Evolutionary conservation across 345 rosid genomes (phyloP), one percentile per base, ranked within the genome.

Genomic region (Crucihimalaya himalaica): DNA sequence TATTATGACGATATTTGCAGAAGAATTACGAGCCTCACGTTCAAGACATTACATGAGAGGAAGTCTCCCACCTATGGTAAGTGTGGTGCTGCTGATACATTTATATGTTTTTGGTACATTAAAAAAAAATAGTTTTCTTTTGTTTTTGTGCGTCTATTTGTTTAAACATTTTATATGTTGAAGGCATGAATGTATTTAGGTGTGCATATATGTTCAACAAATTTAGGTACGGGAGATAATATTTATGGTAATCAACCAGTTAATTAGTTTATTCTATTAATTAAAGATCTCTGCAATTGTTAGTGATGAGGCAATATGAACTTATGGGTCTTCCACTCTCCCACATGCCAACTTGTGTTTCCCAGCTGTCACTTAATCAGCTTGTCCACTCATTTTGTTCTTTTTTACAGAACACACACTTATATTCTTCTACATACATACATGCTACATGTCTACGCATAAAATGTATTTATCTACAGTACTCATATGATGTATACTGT

Each of bases 301-400:
- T 56, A 66, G 60, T 66, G 72, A 66, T 27, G 27, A 57, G 51
- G 45, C 66, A 66, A 63, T 73, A 65, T 25, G 54, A 25, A 66
- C 21, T 28, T 48, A 48, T 20, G 32, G 46, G 73, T 60, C 37
- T 40, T 51, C 73, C 73, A 59, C 66, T 47, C 62, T 39, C 45
- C 39, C 69, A 68, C 73, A 68, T 75, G 79, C 73, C 68, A 75
- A 16, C 79, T 75, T 68, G 73, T 61, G 20, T 13, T 59, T 75
- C 46, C 69, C 28, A 68, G 69, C 79, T 75, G 74, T 68, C 73
- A 40, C 73, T 48, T 67, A 59, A 32, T 51, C 79, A 40, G 47
- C 43, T 51, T 75, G 68, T 68, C 79, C 68, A 60, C 79, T 60
- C 68, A 42, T 68, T 67, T 75, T 67, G 67, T 66, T 74, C 72